A percentile compares a stretch with the other conserved stretches of the same genome.
Evolutionary conservation across 495 filamentous ascomycete genomes (phyloP).

Genomic region (Hypomontagnella monticulosa): DNA sequence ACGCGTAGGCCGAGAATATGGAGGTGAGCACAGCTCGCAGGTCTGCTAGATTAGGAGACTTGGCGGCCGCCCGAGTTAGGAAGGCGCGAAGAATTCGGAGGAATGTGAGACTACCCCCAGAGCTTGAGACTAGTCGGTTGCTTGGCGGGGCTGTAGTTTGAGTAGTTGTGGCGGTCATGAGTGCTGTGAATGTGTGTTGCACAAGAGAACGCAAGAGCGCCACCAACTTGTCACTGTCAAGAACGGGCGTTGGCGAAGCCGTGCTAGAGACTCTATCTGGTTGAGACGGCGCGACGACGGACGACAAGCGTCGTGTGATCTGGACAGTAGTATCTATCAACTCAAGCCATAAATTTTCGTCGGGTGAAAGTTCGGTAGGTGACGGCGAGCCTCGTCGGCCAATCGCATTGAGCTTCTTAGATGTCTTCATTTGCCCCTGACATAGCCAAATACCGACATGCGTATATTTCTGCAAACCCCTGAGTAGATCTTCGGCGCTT

Average conservation of each 20-base stretch:
- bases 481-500: conserved; percentile 70
- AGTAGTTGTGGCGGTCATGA: conserved; percentile 74
- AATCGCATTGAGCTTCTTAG: conserved; percentile 48
- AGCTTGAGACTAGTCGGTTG: conserved; percentile 49
- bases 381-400: conserved; percentile 59
- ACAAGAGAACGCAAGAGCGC: conserved; percentile 76
- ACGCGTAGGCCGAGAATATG: conserved; percentile 94
- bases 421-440: conserved; percentile 82
- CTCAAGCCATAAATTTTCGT: conserved; percentile 90
- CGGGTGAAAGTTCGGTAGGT: conserved; percentile 72
- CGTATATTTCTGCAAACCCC: conserved; percentile 84
- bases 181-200: conserved; percentile 88
- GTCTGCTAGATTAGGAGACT: conserved; percentile 87
- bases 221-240: conserved; percentile 67
- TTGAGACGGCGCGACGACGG: conserved; percentile 38
- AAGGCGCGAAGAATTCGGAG: conserved; percentile 90
- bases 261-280: conserved; percentile 42
- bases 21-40: conserved; percentile 83
- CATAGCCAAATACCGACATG: conserved; percentile 96
- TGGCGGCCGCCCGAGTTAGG: conserved; percentile 79
- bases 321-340: conserved; percentile 85
- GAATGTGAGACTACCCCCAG: conserved; percentile 74
- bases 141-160: conserved; percentile 45
- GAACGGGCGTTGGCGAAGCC: conserved; percentile 17
- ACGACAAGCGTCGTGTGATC: conserved; percentile 70